Percentiles rank a stretch among this genome's conserved stretches.
Evolutionary conservation across 305 asterid species (phyloP).

Genomic region (Lippia alba): DNA sequence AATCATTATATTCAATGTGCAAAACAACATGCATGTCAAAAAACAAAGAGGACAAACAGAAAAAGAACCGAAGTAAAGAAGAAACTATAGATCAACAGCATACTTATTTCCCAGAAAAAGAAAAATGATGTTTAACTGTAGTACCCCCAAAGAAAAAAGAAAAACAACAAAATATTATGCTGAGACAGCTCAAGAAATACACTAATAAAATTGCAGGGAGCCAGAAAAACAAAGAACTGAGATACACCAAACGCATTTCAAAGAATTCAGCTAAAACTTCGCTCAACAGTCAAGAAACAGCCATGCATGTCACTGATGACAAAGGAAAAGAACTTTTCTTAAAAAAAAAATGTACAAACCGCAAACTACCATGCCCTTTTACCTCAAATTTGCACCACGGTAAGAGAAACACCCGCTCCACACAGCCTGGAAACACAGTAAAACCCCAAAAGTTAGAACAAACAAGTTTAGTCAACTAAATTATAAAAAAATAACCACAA

Average conservation of each 20-base stretch:
- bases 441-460: background rate
- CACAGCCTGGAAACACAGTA: constrained; percentile 28
- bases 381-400: constrained; percentile 37
- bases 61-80: background rate
- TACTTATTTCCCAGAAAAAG: background rate
- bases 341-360: background rate
- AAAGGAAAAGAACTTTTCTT: background rate
- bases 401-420: background rate
- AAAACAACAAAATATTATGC: background rate
- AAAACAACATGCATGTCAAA: background rate
- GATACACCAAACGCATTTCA: background rate
- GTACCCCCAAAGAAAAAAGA: background rate
- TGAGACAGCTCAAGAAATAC: background rate
- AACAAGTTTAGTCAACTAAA: constrained; percentile 2
- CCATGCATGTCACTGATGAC: constrained; percentile 37
- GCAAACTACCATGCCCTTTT: background rate
- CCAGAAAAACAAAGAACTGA: background rate
- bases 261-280: no score
- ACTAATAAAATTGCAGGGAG: background rate
- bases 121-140: background rate
- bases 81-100: constrained; percentile 9
- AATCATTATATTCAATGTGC: no score
- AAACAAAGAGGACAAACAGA: background rate
- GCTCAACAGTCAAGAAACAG: background rate
- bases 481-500: no score